phyloP scores from a whole-genome alignment of 129 eudicot genomes.

The carrot (Daucus carota) region DH1_v3.0 NC_030387.2:36889501-36890000 shows the following conservation, averaged over 20 bases:
- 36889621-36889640: not conserved
- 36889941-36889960: too few relatives aligned
- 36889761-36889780: not conserved
- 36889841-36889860: not conserved
- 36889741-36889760: conserved; percentile 66
- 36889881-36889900: not conserved
- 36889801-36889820: not conserved
- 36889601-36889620: too few relatives aligned
- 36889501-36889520: conserved; percentile 10
- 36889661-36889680: conserved; percentile 79
- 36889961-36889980: too few relatives aligned
- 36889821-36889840: not conserved
- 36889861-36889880: not conserved
- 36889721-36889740: conserved; percentile 84
- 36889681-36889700: conserved; percentile 89
- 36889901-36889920: too few relatives aligned
- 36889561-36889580: conserved; percentile 61
- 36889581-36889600: not conserved
- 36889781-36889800: not conserved
- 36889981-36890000: too few relatives aligned
- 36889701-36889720: conserved; percentile 89
- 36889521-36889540: conserved; percentile 79
- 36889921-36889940: too few relatives aligned
- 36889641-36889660: conserved; percentile 69
- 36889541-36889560: conserved; percentile 92